Evolutionary conservation across 2,329 filamentous ascomycete species (phyloP), one percentile per base, ranked within the genome.

Genomic region (Endoconidiophora polonica): DNA sequence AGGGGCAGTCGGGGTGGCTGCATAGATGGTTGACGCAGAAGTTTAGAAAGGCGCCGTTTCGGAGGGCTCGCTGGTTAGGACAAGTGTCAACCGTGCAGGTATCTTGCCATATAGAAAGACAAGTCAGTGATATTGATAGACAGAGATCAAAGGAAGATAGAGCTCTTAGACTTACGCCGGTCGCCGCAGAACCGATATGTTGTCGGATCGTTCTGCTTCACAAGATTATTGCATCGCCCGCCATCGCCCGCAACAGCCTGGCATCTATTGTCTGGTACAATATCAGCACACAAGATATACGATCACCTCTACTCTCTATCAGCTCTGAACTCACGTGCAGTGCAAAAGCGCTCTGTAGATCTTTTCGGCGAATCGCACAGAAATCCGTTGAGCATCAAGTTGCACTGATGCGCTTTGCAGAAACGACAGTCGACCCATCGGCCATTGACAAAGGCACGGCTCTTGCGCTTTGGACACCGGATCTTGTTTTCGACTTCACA

Each of bases 11-110:
- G 14, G 37, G 14, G 5, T 54, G 53, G n/a, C 52, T 41, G 54
- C 59, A 61, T 47, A 56, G 55, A 52, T 61, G 59, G 39, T 43
- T 41, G n/a, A 38, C 24, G 53, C 59, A 61, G 54, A 56, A 57
- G 18, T 50, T 44, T 3, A 46, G 46, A 5, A 18, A 46, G 5
- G 20, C 37, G 36, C 14, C 18, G 6, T 42, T 47, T n/a, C 44
- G 40, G 9, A 22, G 46, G 22, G 46, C 49, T 26, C 48, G 44
- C 12, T 46, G 47, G 6, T 37, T 37, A 1, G 41, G 41, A 50
- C 58, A 59, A 45, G 54, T 48, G 23, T 50, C 42, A 16, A 49
- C 52, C 12, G 20, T 46, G 50, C 58, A 59, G 51, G 48, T 54
- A 50, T 59, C 58, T 59, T 16, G 22, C 18, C 24, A 48, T 39